A percentile compares a stretch with the other conserved stretches of the same genome.
Evolutionary conservation across 2,329 filamentous ascomycete genomes (phyloP).

Genomic region (Bipolaris sorokiniana): DNA sequence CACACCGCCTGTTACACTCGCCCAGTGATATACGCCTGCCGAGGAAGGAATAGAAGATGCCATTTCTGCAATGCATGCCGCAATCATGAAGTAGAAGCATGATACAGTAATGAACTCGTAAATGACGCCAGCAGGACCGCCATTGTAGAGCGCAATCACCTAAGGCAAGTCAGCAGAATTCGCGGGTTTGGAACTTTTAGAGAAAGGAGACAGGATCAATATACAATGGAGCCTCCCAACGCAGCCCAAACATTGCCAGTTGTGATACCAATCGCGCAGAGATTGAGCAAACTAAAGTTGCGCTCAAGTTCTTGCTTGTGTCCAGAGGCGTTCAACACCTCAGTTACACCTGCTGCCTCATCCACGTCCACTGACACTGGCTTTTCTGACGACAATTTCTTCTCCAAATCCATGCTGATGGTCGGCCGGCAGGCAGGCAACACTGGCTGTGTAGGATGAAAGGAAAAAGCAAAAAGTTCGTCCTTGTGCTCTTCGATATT

Average conservation of each 20-base stretch:
- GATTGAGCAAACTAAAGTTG: slow-evolving; percentile 56
- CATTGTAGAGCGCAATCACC: slow-evolving; percentile 54
- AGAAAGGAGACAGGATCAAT: slow-evolving; percentile 15
- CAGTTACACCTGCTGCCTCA: slow-evolving; percentile 32
- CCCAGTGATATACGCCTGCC: slow-evolving; percentile 61
- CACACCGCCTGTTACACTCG: slow-evolving; percentile 55
- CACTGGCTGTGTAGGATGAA: neutral
- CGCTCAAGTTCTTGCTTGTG: slow-evolving; percentile 60
- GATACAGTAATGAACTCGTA: slow-evolving; percentile 58
- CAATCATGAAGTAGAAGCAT: slow-evolving; percentile 59
- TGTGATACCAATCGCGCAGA: slow-evolving; percentile 55
- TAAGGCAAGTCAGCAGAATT: slow-evolving; percentile 6
- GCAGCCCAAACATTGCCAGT: slow-evolving; percentile 55
- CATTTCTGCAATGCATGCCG: slow-evolving; percentile 59
- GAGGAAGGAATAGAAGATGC: slow-evolving; percentile 54
- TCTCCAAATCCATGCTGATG: slow-evolving; percentile 12
- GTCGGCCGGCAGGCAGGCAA: neutral
- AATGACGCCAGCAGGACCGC: slow-evolving; percentile 55
- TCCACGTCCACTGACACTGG: slow-evolving; percentile 20
- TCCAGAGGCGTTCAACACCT: slow-evolving; percentile 57
- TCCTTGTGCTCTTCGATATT: neutral
- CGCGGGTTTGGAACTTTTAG: no score
- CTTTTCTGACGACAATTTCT: slow-evolving; percentile 19
- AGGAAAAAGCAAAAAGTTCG: neutral
- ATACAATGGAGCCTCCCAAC: slow-evolving; percentile 56